Percentiles rank a stretch among this genome's conserved stretches.
Conservation (phyloP, 2,329 filamentous ascomycete species). For the Pseudocercospora pini-densiflorae region DNA sequence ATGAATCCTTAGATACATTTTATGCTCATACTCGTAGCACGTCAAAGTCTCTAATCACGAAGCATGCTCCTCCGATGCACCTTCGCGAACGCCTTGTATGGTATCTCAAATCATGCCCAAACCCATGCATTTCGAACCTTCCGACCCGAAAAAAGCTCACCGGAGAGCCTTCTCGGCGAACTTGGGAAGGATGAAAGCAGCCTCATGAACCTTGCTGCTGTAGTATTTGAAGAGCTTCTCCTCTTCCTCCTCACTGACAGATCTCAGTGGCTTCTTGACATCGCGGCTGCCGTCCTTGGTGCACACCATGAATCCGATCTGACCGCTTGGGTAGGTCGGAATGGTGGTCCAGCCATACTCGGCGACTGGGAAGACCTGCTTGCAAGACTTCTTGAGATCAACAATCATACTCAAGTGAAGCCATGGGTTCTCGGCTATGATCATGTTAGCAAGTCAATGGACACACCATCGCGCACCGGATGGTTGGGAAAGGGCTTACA, state of each 20-base stretch:
- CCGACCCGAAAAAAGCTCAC: slow-evolving; percentile 32
- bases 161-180: slow-evolving; percentile 79
- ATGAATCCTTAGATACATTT: neutral
- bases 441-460: slow-evolving; percentile 29
- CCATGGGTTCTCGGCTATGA: slow-evolving; percentile 96
- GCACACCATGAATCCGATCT: slow-evolving; percentile 99
- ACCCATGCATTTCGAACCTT: neutral
- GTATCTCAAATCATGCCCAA: slow-evolving; percentile 15
- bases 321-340: slow-evolving; percentile 96
- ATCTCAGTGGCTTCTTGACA: slow-evolving; percentile 81
- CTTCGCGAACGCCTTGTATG: slow-evolving; percentile 15
- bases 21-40: neutral
- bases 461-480: slow-evolving; percentile 10
- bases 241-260: slow-evolving; percentile 86
- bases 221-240: slow-evolving; percentile 94
- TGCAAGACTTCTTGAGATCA: slow-evolving; percentile 95
- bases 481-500: slow-evolving; percentile 77
- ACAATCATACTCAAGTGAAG: slow-evolving; percentile 93
- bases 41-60: neutral
- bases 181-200: slow-evolving; percentile 88
- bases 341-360: slow-evolving; percentile 99
- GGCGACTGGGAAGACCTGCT: slow-evolving; percentile 93
- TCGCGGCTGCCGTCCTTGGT: slow-evolving; percentile 87
- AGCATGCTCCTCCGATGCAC: neutral
- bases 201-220: slow-evolving; percentile 95